Evolutionary conservation across 1,139 yeast species (phyloP).

Genomic region (Geotrichum citri-aurantii): DNA sequence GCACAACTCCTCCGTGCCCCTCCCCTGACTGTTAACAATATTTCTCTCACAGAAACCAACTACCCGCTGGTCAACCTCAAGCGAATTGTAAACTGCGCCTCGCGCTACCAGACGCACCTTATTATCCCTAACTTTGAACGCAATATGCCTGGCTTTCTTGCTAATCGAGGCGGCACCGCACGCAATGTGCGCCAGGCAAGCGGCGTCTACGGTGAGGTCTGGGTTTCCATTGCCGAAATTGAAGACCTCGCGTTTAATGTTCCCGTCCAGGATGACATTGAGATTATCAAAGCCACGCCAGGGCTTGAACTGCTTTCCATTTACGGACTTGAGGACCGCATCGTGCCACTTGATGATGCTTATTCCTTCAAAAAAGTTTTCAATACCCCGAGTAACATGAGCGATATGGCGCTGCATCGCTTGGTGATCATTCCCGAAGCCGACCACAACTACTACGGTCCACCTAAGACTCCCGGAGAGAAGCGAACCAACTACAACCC

Average conservation of each 20-base stretch:
- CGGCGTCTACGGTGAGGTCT: slow-evolving; percentile 8
- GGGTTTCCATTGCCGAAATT: slow-evolving; percentile 16
- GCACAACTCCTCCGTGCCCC: neutral
- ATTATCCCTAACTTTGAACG: neutral
- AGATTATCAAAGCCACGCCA: neutral
- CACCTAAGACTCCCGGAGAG: slow-evolving; percentile 13
- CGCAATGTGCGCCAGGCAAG: slow-evolving; percentile 5
- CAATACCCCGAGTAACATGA: neutral
- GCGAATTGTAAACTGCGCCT: slow-evolving; percentile 14
- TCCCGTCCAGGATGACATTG: slow-evolving; percentile 1
- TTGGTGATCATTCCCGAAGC: slow-evolving; percentile 15
- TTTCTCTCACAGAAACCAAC: neutral
- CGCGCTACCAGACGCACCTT: slow-evolving; percentile 10
- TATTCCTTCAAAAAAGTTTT: slow-evolving; percentile 3
- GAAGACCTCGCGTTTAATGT: slow-evolving; percentile 7
- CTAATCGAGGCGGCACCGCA: neutral
- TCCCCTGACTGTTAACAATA: neutral
- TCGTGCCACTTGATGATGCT: slow-evolving; percentile 16
- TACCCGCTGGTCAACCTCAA: neutral
- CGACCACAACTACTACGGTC: slow-evolving; percentile 19
- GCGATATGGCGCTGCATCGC: neutral
- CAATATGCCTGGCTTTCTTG: slow-evolving; percentile 1
- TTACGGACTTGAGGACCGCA: slow-evolving; percentile 15
- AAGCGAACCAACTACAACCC: slow-evolving; percentile 17
- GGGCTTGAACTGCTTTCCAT: slow-evolving; percentile 3